Evolutionary conservation across 768 basidiomycete species (phyloP), one percentile per base, ranked within the genome.

Genomic region (Termitomyces sp.): DNA sequence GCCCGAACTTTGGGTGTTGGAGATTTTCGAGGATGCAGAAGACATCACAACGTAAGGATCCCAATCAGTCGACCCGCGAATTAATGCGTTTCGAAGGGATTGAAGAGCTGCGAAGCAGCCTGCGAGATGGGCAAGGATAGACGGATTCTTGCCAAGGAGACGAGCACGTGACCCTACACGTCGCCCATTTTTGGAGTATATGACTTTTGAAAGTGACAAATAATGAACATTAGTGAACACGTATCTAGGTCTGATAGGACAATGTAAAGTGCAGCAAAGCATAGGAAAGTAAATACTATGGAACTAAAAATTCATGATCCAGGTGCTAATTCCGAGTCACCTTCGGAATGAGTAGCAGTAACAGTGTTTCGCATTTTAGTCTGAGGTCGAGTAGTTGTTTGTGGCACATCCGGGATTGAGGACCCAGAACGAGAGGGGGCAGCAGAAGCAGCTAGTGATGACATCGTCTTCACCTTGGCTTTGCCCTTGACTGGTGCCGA

Each of bases 281-380:
- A 40, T 32, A 48, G 44, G 16, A 40, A 40, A 52, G 26, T 14
- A 26, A 24, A 32, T 41, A 10, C 41, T 35, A 22, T 18, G 11
- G 14, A 33, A 33, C 43, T 32, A 48, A 13, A 36, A 62, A 13
- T 59, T 65, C 65, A 74, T 18, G 67, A 54, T 38, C 66, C 71
- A 48, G 66, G 64, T 20, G 68, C 66, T 40, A 68, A 66, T 64
- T 83, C 83, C 46, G 77, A 76, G 60, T 84, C 82, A 14, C 76
- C 79, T 58, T 85, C 83, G 18, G 79, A 79, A 18, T 49, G 57
- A 18, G 75, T 71, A 13, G 82, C 79, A 10, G 77, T 77, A 45
- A 83, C 74, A n/a, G 80, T 79, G 58, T 80, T 85, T 58, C 86
- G 76, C 85, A 87, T 85, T 68, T 86, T 87, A 28, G 86, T 83